Percentiles rank a stretch among this genome's conserved stretches.
These are phyloP conservation scores for Fraxinus albicans DNA, from an alignment of 305 asterid genomes.

Conservation along the genomic window DNA sequence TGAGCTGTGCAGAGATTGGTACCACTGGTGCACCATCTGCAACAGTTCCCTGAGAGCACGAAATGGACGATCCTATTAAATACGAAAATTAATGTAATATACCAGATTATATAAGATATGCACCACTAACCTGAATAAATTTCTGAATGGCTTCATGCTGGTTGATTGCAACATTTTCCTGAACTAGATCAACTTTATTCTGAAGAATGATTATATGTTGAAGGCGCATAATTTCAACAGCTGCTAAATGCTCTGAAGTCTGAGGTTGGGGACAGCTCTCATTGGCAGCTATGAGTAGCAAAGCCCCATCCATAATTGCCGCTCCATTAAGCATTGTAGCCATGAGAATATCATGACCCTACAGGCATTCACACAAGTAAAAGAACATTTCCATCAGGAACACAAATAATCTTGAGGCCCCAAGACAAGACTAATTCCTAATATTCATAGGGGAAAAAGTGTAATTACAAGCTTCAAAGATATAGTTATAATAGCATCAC, in stretches of 20 bases:
- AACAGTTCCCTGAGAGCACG: slow-evolving; percentile 73
- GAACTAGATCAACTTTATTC: slow-evolving; percentile 94
- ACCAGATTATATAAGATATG: slow-evolving; percentile 1
- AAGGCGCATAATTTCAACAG: slow-evolving; percentile 93
- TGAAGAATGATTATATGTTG: slow-evolving; percentile 88
- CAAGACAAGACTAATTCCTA: background rate
- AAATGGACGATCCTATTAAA: slow-evolving; percentile 14
- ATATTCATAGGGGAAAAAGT: background rate
- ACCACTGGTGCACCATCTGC: slow-evolving; percentile 90
- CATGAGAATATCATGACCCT: slow-evolving; percentile 99
- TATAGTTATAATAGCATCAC: background rate
- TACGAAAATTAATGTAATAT: background rate
- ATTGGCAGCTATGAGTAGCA: slow-evolving; percentile 96
- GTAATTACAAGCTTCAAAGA: background rate
- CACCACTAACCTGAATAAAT: slow-evolving; percentile 67
- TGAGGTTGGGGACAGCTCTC: slow-evolving; percentile 99
- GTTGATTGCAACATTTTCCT: slow-evolving; percentile 92
- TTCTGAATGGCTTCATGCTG: slow-evolving; percentile 95
- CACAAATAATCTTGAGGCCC: slow-evolving; percentile 2
- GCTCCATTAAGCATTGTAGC: slow-evolving; percentile 99
- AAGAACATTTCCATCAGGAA: slow-evolving; percentile 3
- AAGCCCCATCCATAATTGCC: slow-evolving; percentile 97
- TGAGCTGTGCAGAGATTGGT: slow-evolving; percentile 94
- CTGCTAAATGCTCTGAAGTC: slow-evolving; percentile 95
- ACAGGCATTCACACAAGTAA: slow-evolving; percentile 13